Evolutionary conservation across 805 yeast genomes (phyloP).

Genomic region (Metschnikowia lunata): DNA sequence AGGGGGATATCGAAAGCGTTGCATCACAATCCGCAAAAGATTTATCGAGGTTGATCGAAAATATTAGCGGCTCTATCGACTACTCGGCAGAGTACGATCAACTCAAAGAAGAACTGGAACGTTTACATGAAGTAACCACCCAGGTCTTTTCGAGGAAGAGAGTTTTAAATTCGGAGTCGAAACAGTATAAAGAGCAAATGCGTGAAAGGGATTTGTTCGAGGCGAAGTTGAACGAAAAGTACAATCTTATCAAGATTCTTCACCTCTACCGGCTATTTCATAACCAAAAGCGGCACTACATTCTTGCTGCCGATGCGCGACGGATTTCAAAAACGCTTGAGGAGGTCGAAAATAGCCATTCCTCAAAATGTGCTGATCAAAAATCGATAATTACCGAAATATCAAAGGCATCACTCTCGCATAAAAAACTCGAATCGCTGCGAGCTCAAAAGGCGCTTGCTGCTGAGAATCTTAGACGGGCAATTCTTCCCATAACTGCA

Average conservation of each 20-base stretch:
- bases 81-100: slow-evolving; percentile 60
- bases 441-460: slow-evolving; percentile 33
- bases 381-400: slow-evolving; percentile 34
- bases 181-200: slow-evolving; percentile 72
- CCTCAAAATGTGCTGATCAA: slow-evolving; percentile 25
- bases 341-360: slow-evolving; percentile 20
- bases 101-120: slow-evolving; percentile 59
- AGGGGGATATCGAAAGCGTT: slow-evolving; percentile 92
- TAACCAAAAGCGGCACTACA: slow-evolving; percentile 41
- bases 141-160: slow-evolving; percentile 65
- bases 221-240: slow-evolving; percentile 46
- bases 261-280: slow-evolving; percentile 66
- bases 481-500: slow-evolving; percentile 59
- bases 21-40: slow-evolving; percentile 83
- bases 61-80: slow-evolving; percentile 77
- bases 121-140: slow-evolving; percentile 59
- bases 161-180: slow-evolving; percentile 66
- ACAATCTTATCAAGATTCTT: slow-evolving; percentile 42
- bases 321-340: slow-evolving; percentile 9
- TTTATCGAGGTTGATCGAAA: slow-evolving; percentile 70
- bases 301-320: slow-evolving; percentile 30
- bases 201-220: slow-evolving; percentile 67
- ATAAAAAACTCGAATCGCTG: slow-evolving; percentile 37
- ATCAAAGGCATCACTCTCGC: slow-evolving; percentile 42
- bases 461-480: slow-evolving; percentile 44